phyloP scores from a whole-genome alignment of 768 basidiomycete genomes.

The Sporobolomyces roseus region DNA sequence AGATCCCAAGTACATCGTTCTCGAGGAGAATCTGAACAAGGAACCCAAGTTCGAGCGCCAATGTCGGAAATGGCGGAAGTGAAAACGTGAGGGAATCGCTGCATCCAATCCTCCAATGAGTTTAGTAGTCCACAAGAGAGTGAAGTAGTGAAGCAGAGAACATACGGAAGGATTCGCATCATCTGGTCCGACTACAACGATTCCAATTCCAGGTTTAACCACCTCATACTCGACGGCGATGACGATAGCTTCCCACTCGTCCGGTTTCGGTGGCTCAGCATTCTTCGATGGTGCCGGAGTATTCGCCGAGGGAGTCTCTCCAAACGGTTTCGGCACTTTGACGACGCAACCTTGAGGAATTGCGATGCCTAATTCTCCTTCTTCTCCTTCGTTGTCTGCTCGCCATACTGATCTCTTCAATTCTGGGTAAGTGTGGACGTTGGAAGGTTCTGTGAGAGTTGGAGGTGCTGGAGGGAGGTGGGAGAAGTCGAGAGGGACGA shows the following conservation, averaged over 20 bases:
- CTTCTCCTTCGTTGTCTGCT: slow-evolving; percentile 82
- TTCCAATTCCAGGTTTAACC: slow-evolving; percentile 73
- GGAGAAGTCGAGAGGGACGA: slow-evolving; percentile 66
- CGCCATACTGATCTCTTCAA: slow-evolving; percentile 87
- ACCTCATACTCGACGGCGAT: slow-evolving; percentile 77
- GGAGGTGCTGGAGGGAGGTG: slow-evolving; percentile 66
- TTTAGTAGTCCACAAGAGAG: too few relatives aligned
- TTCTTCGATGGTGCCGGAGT: slow-evolving; percentile 16
- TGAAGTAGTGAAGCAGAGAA: too few relatives aligned
- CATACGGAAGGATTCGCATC: slow-evolving; percentile 81
- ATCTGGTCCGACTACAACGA: slow-evolving; percentile 75
- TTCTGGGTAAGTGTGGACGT: slow-evolving; percentile 86
- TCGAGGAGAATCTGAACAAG: slow-evolving; percentile 89
- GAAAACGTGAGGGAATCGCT: slow-evolving; percentile 91
- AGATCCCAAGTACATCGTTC: slow-evolving; percentile 98
- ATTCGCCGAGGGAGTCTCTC: slow-evolving; percentile 39
- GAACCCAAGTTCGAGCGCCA: slow-evolving; percentile 97
- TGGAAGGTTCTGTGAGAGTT: slow-evolving; percentile 59
- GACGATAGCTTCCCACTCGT: slow-evolving; percentile 71
- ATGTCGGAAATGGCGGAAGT: slow-evolving; percentile 82
- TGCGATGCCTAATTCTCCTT: slow-evolving; percentile 88
- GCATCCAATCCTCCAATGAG: slow-evolving; percentile 41
- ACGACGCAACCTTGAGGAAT: slow-evolving; percentile 56
- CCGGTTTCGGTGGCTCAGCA: slow-evolving; percentile 46
- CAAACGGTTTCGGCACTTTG: background rate